Percentiles rank a stretch among this genome's conserved stretches.
Evolutionary conservation across 2,329 filamentous ascomycete genomes (phyloP).

Genomic region (Fusarium tjaetaba): DNA sequence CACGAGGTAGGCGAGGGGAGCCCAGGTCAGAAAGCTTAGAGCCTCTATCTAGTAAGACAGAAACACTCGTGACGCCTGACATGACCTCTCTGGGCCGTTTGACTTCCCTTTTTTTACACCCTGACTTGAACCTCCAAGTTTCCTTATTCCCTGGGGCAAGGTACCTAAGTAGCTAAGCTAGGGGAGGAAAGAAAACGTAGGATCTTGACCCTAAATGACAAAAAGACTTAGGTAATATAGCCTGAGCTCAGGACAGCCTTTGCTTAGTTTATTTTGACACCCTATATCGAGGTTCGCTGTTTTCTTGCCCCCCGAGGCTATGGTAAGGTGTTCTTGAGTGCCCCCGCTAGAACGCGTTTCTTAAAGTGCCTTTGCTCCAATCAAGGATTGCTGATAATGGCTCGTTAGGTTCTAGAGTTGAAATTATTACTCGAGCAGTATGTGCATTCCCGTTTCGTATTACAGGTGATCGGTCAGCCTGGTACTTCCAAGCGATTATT

Average conservation of each 20-base stretch:
- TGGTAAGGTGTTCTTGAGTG: background rate
- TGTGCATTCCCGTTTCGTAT: background rate
- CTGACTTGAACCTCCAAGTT: no score
- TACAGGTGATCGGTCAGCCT: background rate
- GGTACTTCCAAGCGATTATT: background rate
- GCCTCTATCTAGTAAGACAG: background rate
- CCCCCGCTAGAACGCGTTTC: conserved; percentile 17
- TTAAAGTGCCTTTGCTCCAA: conserved; percentile 33
- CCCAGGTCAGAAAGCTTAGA: background rate
- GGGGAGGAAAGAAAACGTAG: no score
- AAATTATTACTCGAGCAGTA: background rate
- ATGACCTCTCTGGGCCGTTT: background rate
- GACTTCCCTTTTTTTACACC: no score
- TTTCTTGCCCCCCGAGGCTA: no score
- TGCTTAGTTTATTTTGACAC: no score
- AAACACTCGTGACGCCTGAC: background rate
- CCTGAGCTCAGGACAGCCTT: no score
- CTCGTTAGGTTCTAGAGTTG: background rate
- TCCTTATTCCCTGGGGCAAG: no score
- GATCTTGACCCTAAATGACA: no score
- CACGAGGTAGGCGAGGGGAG: background rate
- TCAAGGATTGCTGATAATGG: conserved; percentile 16
- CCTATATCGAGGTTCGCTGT: no score
- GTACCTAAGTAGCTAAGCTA: no score
- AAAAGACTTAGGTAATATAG: no score